A percentile compares a stretch with the other conserved stretches of the same genome.
Evolutionary conservation across 2,329 filamentous ascomycete genomes (phyloP).

Genomic region (Cladophialophora yegresii): DNA sequence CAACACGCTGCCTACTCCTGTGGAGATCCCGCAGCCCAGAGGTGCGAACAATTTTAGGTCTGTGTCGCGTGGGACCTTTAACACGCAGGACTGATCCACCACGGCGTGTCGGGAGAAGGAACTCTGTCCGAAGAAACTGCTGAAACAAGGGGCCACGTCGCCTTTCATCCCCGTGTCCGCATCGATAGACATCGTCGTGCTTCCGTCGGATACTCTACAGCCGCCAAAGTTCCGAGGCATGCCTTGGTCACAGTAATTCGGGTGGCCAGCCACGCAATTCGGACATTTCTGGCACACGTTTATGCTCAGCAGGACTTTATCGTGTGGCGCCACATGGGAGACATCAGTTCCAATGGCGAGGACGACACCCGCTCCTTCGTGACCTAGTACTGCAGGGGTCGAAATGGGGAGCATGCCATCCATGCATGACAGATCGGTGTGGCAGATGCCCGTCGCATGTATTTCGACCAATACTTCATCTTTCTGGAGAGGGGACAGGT

Average conservation of each 20-base stretch:
- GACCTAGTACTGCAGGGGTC: constrained; percentile 55
- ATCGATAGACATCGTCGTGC: neutral
- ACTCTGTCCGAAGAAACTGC: constrained; percentile 45
- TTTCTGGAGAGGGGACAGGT: neutral
- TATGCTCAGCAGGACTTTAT: constrained; percentile 38
- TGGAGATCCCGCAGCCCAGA: constrained; percentile 41
- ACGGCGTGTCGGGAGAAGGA: constrained; percentile 40
- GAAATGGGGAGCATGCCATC: constrained; percentile 27
- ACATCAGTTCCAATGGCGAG: constrained; percentile 36
- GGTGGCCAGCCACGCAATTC: constrained; percentile 29
- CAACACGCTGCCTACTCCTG: constrained; percentile 39
- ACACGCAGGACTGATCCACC: constrained; percentile 37
- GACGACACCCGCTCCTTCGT: constrained; percentile 39
- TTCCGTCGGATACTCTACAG: constrained; percentile 9
- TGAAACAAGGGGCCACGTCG: neutral
- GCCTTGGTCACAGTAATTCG: constrained; percentile 20
- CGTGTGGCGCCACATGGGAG: constrained; percentile 34
- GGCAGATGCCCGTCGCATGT: constrained; percentile 86
- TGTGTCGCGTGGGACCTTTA: constrained; percentile 29
- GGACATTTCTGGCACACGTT: constrained; percentile 33
- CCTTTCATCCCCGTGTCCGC: neutral
- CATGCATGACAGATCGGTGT: constrained; percentile 69
- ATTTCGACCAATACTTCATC: constrained; percentile 75
- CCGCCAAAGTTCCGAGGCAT: constrained; percentile 30
- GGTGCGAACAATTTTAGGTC: constrained; percentile 35